Percentiles rank a stretch among this genome's conserved stretches.
Evolutionary conservation across 331 rosid genomes (phyloP).

Genomic region (Saraca asoca): DNA sequence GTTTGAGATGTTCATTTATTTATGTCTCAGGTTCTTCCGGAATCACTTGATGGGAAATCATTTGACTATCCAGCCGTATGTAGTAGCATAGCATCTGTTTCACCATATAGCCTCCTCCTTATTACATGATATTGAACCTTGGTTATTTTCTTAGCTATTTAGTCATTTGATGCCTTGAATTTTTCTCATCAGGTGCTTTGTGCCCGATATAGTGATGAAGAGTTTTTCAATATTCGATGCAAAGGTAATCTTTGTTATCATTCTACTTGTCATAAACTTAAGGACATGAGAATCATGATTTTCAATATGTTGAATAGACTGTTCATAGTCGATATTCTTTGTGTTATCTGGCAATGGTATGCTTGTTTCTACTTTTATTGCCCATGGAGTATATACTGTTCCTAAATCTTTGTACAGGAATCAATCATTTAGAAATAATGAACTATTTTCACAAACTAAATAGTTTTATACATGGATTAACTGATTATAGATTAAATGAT

Average conservation of each 20-base stretch:
- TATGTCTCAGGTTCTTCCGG: constrained; percentile 67
- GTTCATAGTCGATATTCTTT: constrained; percentile 8
- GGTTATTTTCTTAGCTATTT: constrained; percentile 28
- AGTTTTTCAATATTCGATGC: constrained; percentile 77
- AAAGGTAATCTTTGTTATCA: constrained; percentile 51
- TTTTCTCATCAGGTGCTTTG: constrained; percentile 71
- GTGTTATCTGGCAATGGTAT: constrained; percentile 1
- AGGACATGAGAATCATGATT: neutral
- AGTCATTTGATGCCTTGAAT: constrained; percentile 11
- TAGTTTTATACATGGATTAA: constrained; percentile 6
- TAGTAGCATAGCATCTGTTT: constrained; percentile 13
- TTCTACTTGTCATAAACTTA: neutral
- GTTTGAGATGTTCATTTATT: constrained; percentile 12
- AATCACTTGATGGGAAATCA: constrained; percentile 65
- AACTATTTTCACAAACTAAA: constrained; percentile 15
- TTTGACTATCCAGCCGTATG: constrained; percentile 70
- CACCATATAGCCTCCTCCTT: neutral
- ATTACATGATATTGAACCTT: neutral
- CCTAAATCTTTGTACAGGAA: constrained; percentile 2
- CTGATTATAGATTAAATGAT: neutral
- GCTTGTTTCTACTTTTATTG: neutral
- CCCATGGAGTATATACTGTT: constrained; percentile 5
- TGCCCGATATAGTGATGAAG: constrained; percentile 87
- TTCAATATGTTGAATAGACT: neutral
- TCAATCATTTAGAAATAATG: neutral